Evolutionary conservation across 176 grass and related monocot species (phyloP), one percentile per base, ranked within the genome.

Genomic region (Poa pratensis): DNA sequence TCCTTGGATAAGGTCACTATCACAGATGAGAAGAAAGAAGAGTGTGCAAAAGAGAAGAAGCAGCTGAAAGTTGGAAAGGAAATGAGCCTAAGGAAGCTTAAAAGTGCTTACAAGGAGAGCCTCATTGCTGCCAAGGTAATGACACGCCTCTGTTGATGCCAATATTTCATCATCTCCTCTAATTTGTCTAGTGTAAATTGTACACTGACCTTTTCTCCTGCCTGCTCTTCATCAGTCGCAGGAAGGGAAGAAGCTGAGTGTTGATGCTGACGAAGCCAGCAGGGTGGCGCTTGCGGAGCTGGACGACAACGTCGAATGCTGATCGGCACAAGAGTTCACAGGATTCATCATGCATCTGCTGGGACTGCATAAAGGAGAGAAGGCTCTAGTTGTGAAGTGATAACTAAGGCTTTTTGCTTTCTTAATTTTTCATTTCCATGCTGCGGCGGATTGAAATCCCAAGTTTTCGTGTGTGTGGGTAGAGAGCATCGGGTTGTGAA

Each of bases 31-130:
- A 12, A 16, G 13, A 53, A 35, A 6, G 48, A 49, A 50, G 35
- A n/a, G 23, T 77, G 24, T 34, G 64, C 72, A 26, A 57, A 18
- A 24, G 28, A 48, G 50, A 28, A 28, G 74, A 20, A 73, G 35
- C 20, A 80, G 46, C 42, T 34, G 17, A 74, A 75, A 40, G 16
- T 19, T 3, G 61, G 27, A 35, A 66, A 78, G 10, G 18, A 4
- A 24, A 84, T 73, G 89, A 97, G 91, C 82, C 24, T 94, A n/a
- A 92, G 91, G 71, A 88, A 90, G 89, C 91, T 97, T 40, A 86
- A 54, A 55, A 74, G 71, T 27, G 35, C 53, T 17, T 84, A 66
- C 27, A 97, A 86, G 87, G 83, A 88, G 3, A 14, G 3, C 26
- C 74, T 90, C 23, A 76, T 61, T 26, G 51, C 79, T 76, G 9